Conservation (phyloP, 352 stramenopile species). For the Phytophthora constricta region DNA sequence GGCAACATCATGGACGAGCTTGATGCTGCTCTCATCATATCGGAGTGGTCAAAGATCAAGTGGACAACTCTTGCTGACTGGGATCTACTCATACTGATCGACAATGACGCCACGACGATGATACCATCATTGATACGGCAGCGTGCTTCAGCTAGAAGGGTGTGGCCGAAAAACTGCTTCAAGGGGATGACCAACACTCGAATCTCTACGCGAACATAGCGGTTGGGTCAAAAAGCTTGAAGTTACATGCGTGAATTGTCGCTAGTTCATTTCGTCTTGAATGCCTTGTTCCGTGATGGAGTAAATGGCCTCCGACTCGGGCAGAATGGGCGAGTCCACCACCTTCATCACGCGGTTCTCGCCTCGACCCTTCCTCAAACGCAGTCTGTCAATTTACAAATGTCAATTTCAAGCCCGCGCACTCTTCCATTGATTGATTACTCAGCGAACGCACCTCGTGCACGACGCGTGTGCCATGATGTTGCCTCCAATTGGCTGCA, state of each 20-base stretch:
- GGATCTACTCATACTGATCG: too few relatives aligned
- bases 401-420: too few relatives aligned
- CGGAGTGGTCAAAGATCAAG: background rate
- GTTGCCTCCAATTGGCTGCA: slow-evolving; percentile 93
- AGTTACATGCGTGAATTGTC: slow-evolving; percentile 26
- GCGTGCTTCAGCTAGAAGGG: background rate
- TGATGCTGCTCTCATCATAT: slow-evolving; percentile 1
- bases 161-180: too few relatives aligned
- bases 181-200: too few relatives aligned
- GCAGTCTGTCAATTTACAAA: slow-evolving; percentile 56
- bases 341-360: slow-evolving; percentile 99
- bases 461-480: slow-evolving; percentile 89
- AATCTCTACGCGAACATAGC: too few relatives aligned
- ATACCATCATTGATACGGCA: background rate
- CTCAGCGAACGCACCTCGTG: slow-evolving; percentile 54
- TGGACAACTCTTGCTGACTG: background rate
- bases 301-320: slow-evolving; percentile 98
- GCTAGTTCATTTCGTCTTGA: slow-evolving; percentile 90
- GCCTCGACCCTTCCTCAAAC: slow-evolving; percentile 96
- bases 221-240: background rate
- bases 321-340: slow-evolving; percentile 96
- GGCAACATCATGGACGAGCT: background rate
- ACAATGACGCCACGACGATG: background rate
- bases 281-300: slow-evolving; percentile 96
- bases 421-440: too few relatives aligned